Conservation (phyloP, 1,284 basidiomycete genomes). For the Porodaedalea pini region DNA sequence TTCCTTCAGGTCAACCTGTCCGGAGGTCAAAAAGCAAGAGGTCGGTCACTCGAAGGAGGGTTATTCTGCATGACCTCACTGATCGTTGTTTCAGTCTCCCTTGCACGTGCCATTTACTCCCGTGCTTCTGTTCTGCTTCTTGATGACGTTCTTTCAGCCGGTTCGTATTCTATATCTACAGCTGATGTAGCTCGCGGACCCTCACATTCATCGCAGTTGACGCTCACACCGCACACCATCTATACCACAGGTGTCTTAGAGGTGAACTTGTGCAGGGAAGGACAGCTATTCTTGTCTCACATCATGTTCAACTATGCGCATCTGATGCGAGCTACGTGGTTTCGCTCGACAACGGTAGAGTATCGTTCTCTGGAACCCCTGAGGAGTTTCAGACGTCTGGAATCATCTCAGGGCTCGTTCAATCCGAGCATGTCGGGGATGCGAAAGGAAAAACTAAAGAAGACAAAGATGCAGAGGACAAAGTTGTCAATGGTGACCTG, state of each 20-base stretch:
- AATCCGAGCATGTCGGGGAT: conserved; percentile 42
- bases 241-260: conserved; percentile 43
- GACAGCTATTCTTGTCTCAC: conserved; percentile 42
- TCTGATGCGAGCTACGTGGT: conserved; percentile 39
- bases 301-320: conserved; percentile 39
- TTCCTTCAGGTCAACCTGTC: conserved; percentile 71
- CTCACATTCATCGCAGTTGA: conserved; percentile 34
- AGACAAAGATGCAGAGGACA: conserved; percentile 40
- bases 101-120: conserved; percentile 92
- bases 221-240: conserved; percentile 42
- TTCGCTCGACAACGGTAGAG: conserved; percentile 67
- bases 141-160: conserved; percentile 84
- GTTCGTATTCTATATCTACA: conserved; percentile 31
- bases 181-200: neutral
- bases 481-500: conserved; percentile 30
- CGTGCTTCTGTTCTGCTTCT: conserved; percentile 81
- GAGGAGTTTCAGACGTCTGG: conserved; percentile 64
- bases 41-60: conserved; percentile 38
- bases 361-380: conserved; percentile 67
- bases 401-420: conserved; percentile 64
- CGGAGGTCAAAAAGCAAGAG: conserved; percentile 93
- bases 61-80: neutral
- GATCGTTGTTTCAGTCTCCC: conserved; percentile 47
- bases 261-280: conserved; percentile 40
- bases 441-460: conserved; percentile 32